Evolutionary conservation across 192 early-diverging fungal genomes (phyloP), one percentile per base, ranked within the genome.

Genomic region (Thamnidium elegans): DNA sequence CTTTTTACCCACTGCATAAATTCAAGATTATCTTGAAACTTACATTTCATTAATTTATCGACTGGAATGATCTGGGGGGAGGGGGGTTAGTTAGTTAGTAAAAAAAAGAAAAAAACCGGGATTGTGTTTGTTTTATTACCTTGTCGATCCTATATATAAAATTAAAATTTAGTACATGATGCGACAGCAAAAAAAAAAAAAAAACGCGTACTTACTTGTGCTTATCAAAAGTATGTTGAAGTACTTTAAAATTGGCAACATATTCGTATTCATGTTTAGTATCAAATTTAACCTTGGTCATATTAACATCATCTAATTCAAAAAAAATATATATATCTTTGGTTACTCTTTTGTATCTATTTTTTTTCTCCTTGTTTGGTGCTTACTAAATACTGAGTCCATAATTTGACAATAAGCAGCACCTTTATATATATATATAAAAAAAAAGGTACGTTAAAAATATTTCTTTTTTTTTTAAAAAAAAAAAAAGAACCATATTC

Each of bases 1-100:
- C 86, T 86, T 67, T 94, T 97, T 64, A 95, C 62, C 93, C 94
- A 99, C 69, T 99, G 97, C 72, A 97, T 71, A 71, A 99, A 96
- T 84, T 97, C 95, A 58, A 99, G 84, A 74, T 99, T 99, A 79
- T 99, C 97, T 84, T 97, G 95, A 72, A 99, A 94, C 59, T 91
- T 93, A 80, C 94, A 94, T 75, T 96, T 99, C 73, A 92, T 84
- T 55, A 99, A 79, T 10, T 89, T 80, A 32, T 96, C 88, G 10
- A 95, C 93, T 42, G 94, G 93, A 51, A 99, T 89, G 26, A 80
- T 79, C 88, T n/a, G n/a, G n/a, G n/a, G n/a, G n/a, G n/a, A n/a
- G n/a, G n/a, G n/a, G n/a, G n/a, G n/a, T n/a, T n/a, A n/a, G n/a
- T n/a, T n/a, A n/a, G 5, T 39, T 39, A 9, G 9, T 9, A 10